phyloP scores from a whole-genome alignment of 106 monocot genomes.

The Amphibolis antarctica region DNA sequence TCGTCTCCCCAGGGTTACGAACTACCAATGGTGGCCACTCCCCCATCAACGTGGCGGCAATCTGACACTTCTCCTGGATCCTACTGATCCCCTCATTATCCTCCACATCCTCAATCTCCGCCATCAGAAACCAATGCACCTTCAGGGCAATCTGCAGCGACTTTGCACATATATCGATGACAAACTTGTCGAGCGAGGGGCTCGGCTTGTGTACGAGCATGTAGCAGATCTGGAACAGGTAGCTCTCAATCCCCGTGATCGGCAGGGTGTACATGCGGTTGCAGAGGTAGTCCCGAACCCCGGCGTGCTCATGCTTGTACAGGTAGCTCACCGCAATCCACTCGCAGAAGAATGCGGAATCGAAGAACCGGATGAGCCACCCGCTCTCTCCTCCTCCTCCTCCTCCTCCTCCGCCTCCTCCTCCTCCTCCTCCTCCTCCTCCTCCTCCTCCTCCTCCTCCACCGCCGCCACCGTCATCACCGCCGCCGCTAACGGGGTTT shows the following conservation, averaged over 20 bases:
- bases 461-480: constrained; percentile 3
- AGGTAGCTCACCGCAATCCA: constrained; percentile 99
- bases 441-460: constrained; percentile 26
- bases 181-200: constrained; percentile 92
- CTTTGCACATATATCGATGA: constrained; percentile 88
- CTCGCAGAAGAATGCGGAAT: constrained; percentile 99
- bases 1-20: constrained; percentile 1
- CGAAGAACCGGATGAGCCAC: constrained; percentile 96
- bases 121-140: constrained; percentile 94
- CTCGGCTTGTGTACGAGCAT: constrained; percentile 96
- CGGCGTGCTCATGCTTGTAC: constrained; percentile 93
- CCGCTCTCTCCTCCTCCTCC: constrained; percentile 93
- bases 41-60: constrained; percentile 76
- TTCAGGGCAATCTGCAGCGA: constrained; percentile 88
- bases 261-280: constrained; percentile 98
- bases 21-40: constrained; percentile 84
- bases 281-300: constrained; percentile 95
- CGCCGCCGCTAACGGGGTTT: constrained; percentile 13
- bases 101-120: constrained; percentile 87
- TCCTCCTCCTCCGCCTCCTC: too few species aligned
- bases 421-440: too few species aligned
- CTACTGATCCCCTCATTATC: constrained; percentile 65
- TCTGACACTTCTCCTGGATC: constrained; percentile 99
- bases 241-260: constrained; percentile 61
- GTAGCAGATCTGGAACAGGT: constrained; percentile 98